Conservation (phyloP, 352 stramenopile species). For the Phytophthora crassamura region DNA sequence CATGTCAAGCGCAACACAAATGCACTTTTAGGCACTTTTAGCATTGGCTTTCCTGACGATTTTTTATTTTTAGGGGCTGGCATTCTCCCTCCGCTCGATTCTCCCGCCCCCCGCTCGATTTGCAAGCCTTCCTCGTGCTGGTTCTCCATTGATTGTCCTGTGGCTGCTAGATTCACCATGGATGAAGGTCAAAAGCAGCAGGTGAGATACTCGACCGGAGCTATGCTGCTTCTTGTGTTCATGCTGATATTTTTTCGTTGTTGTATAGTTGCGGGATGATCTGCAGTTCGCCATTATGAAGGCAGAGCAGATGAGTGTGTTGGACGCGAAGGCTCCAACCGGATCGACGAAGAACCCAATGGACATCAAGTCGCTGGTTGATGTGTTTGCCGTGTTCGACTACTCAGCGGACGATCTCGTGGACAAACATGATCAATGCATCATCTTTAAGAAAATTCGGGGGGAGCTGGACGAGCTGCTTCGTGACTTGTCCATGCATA, state of each 20-base stretch:
- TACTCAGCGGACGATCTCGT: conserved; percentile 69
- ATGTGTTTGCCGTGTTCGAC: conserved; percentile 78
- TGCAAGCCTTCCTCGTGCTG: not conserved
- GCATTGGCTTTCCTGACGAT: not conserved
- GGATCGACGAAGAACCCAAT: conserved; percentile 56
- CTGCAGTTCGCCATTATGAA: conserved; percentile 81
- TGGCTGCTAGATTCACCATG: conserved; percentile 34
- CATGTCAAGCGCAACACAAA: no score
- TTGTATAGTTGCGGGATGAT: conserved; percentile 66
- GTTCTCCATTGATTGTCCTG: not conserved
- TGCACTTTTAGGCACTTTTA: no score
- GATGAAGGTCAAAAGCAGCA: conserved; percentile 67
- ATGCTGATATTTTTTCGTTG: conserved; percentile 10
- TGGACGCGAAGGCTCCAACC: conserved; percentile 49
- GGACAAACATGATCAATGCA: conserved; percentile 75
- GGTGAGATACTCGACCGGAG: conserved; percentile 29
- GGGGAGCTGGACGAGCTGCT: conserved; percentile 66
- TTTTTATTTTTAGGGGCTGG: conserved; percentile 22
- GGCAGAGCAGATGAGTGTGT: conserved; percentile 51
- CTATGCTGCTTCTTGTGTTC: not conserved
- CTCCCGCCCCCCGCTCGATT: not conserved
- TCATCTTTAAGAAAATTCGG: conserved; percentile 70
- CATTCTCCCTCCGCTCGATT: not conserved
- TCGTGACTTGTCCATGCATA: conserved; percentile 54
- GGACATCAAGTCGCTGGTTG: conserved; percentile 69